A percentile compares a stretch with the other conserved stretches of the same genome.
phyloP scores from a whole-genome alignment of 2,329 filamentous ascomycete genomes.

The Teratosphaeria epicoccoides region DNA sequence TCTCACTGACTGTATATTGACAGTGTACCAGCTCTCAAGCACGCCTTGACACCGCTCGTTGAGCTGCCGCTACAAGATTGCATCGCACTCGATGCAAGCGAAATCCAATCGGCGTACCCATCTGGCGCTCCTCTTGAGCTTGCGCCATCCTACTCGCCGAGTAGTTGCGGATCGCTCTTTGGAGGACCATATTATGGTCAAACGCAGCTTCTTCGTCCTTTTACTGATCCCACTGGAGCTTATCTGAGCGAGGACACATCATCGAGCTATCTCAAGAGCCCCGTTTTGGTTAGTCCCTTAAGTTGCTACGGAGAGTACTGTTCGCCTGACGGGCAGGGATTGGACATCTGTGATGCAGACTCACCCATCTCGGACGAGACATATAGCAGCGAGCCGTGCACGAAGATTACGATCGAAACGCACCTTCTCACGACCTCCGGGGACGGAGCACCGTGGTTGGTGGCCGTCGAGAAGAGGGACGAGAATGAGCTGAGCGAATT shows the following conservation, averaged over 20 bases:
- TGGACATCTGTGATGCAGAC: constrained; percentile 1
- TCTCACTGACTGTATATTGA: neutral
- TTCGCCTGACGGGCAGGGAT: too few relatives aligned
- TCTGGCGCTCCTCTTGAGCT: constrained; percentile 6
- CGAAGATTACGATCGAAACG: neutral
- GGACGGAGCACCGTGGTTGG: constrained; percentile 1
- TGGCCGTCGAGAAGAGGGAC: constrained; percentile 10
- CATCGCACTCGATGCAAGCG: neutral
- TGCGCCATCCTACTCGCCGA: constrained; percentile 10
- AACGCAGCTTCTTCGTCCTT: constrained; percentile 5
- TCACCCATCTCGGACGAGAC: constrained; percentile 4
- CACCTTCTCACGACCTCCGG: neutral
- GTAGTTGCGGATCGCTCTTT: constrained; percentile 10
- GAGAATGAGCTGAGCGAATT: constrained; percentile 11
- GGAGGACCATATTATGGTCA: constrained; percentile 12
- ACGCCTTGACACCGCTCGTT: constrained; percentile 4
- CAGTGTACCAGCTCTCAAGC: constrained; percentile 3
- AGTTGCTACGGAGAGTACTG: constrained; percentile 6
- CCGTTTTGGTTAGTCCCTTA: constrained; percentile 12
- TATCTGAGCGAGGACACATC: constrained; percentile 3
- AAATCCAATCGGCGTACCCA: neutral
- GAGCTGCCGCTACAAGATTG: constrained; percentile 2
- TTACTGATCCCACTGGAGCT: constrained; percentile 5
- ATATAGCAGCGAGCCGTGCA: neutral
- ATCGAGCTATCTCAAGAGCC: constrained; percentile 7